Evolutionary conservation across 1,284 basidiomycete species (phyloP).

Genomic region (Tylopilus orsonianus): DNA sequence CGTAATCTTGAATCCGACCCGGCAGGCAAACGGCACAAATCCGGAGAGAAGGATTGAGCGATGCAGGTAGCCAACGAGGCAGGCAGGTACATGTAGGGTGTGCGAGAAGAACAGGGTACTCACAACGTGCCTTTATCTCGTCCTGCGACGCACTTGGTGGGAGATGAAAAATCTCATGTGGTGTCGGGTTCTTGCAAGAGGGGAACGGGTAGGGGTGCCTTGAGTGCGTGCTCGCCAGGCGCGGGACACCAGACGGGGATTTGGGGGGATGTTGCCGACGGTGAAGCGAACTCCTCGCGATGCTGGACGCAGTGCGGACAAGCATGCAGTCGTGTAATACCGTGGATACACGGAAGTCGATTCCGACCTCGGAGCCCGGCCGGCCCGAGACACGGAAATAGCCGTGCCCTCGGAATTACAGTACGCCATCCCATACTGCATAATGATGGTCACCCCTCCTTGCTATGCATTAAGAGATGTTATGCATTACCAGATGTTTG

Average conservation of each 20-base stretch:
- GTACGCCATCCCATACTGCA: too few relatives aligned
- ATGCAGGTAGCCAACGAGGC: not conserved
- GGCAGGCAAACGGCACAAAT: not conserved
- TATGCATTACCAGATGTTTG: too few relatives aligned
- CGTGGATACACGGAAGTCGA: too few relatives aligned
- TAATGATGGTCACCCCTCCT: too few relatives aligned
- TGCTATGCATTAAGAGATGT: too few relatives aligned
- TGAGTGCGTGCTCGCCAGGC: slow-evolving; percentile 7
- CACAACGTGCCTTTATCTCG: slow-evolving; percentile 53
- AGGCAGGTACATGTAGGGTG: not conserved
- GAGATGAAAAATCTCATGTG: slow-evolving; percentile 56
- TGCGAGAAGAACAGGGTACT: slow-evolving; percentile 18
- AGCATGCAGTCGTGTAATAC: too few relatives aligned
- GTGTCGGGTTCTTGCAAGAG: slow-evolving; percentile 40
- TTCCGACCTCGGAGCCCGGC: not conserved
- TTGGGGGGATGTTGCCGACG: not conserved
- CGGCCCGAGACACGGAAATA: too few relatives aligned
- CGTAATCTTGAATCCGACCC: slow-evolving; percentile 42
- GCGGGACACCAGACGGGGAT: not conserved
- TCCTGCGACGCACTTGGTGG: slow-evolving; percentile 41
- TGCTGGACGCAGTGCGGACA: not conserved
- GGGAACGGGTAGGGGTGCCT: slow-evolving; percentile 41
- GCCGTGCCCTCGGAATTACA: too few relatives aligned
- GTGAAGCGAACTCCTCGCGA: not conserved
- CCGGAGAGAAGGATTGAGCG: not conserved